Evolutionary conservation across 2,329 filamentous ascomycete species (phyloP).

Genomic region (Neoascochyta sp.): DNA sequence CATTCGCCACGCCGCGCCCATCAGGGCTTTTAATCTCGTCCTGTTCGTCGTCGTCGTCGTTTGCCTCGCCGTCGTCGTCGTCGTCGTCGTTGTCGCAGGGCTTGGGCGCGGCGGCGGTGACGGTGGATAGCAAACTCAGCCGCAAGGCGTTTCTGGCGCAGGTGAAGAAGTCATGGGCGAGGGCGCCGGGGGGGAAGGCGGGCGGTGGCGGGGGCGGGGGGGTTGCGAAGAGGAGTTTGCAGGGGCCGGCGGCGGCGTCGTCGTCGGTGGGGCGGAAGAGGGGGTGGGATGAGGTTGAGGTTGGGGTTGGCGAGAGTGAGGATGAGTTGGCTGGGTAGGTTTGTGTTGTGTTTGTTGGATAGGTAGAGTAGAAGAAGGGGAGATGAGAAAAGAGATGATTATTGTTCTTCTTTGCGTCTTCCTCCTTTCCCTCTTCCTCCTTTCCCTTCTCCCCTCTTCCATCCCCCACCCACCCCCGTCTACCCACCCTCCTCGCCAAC

Average conservation of each 20-base stretch:
- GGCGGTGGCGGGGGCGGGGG: too few species aligned
- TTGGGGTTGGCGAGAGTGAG: slow-evolving; percentile 12
- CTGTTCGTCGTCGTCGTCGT: slow-evolving; percentile 7
- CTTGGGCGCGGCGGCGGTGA: slow-evolving; percentile 1
- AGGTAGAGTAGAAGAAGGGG: too few species aligned
- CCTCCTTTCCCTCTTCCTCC: background rate
- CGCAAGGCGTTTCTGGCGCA: slow-evolving; percentile 15
- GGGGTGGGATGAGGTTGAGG: slow-evolving; percentile 10
- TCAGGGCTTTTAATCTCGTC: slow-evolving; percentile 1
- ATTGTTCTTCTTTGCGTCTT: background rate
- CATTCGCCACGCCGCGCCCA: background rate
- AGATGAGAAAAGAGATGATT: too few species aligned
- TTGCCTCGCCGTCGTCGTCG: too few species aligned
- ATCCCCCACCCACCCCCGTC: background rate
- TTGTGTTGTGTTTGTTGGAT: too few species aligned
- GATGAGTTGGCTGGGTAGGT: slow-evolving; percentile 29
- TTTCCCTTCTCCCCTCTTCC: background rate
- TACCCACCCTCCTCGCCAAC: background rate
- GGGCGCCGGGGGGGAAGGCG: slow-evolving; percentile 7
- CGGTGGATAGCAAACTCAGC: slow-evolving; percentile 4
- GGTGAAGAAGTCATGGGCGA: slow-evolving; percentile 25
- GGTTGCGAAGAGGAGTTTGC: slow-evolving; percentile 9
- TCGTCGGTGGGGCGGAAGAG: slow-evolving; percentile 5
- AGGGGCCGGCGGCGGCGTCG: background rate
- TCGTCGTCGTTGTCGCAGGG: background rate